Conservation (phyloP, 768 basidiomycete genomes). For the Trametes sanguinea region DNA sequence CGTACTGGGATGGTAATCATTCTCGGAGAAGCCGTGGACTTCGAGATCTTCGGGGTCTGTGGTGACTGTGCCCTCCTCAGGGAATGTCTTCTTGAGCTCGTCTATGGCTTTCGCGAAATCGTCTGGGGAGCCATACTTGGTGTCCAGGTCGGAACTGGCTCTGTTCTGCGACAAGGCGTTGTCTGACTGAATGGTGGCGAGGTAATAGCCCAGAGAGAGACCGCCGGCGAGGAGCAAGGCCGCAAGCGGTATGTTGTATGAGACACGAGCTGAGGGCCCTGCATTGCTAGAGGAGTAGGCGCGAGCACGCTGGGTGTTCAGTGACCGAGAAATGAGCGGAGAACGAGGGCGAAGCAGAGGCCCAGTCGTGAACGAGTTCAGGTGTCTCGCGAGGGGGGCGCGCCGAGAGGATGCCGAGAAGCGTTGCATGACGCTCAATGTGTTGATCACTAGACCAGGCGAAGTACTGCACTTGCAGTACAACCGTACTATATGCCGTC, state of each 20-base stretch:
- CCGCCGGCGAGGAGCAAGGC: slow-evolving; percentile 9
- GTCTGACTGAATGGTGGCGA: neutral
- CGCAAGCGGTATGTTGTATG: neutral
- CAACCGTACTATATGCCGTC: too few species aligned
- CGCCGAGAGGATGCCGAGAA: too few species aligned
- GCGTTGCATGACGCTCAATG: too few species aligned
- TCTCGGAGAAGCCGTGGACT: slow-evolving; percentile 56
- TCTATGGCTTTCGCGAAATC: slow-evolving; percentile 57
- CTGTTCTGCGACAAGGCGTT: neutral
- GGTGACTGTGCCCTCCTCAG: slow-evolving; percentile 42
- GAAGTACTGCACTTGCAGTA: too few species aligned
- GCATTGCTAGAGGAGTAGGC: neutral
- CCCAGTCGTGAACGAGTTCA: too few species aligned
- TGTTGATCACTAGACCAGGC: too few species aligned
- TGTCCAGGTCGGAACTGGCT: slow-evolving; percentile 15
- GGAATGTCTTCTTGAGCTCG: slow-evolving; percentile 47
- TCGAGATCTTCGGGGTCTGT: slow-evolving; percentile 54
- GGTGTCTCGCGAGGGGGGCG: too few species aligned
- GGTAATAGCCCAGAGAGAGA: slow-evolving; percentile 9
- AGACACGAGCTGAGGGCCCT: neutral
- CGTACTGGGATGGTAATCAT: slow-evolving; percentile 53
- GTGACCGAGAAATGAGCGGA: neutral
- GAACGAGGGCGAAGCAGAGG: too few species aligned
- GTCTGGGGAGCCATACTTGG: slow-evolving; percentile 48
- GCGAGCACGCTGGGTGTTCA: neutral